phyloP scores from a whole-genome alignment of 2,329 filamentous ascomycete genomes.

The Waltergamsia citrina region DNA sequence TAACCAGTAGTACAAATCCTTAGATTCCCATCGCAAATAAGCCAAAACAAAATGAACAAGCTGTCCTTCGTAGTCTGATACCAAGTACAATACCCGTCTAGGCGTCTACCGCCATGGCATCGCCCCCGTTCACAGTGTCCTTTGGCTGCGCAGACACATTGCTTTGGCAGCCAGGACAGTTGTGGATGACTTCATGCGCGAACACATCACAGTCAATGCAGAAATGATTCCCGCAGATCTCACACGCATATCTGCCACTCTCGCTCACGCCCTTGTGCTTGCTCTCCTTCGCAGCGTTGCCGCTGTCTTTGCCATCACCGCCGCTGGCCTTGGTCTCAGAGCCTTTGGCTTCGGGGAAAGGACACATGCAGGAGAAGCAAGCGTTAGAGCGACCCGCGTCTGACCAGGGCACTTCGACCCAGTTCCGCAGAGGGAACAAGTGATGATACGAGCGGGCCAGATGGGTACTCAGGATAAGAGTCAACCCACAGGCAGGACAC shows the following conservation, averaged over 20 bases:
- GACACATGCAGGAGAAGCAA: slow-evolving; percentile 70
- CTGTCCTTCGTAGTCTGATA: too few species aligned
- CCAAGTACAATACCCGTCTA: too few species aligned
- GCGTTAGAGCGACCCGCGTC: slow-evolving; percentile 51
- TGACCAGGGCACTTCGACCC: slow-evolving; percentile 81
- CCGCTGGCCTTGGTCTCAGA: slow-evolving; percentile 14
- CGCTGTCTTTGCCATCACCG: slow-evolving; percentile 5
- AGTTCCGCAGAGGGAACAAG: slow-evolving; percentile 81
- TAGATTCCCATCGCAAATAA: too few species aligned
- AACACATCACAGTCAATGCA: slow-evolving; percentile 98
- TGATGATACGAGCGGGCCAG: slow-evolving; percentile 90
- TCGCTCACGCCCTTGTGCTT: slow-evolving; percentile 62
- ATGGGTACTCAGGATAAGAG: slow-evolving; percentile 89
- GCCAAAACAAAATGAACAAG: too few species aligned
- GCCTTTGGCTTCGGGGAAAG: slow-evolving; percentile 48
- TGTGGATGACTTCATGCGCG: slow-evolving; percentile 88
- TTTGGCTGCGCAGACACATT: slow-evolving; percentile 16
- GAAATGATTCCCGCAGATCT: slow-evolving; percentile 81
- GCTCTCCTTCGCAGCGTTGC: slow-evolving; percentile 13
- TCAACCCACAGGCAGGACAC: slow-evolving; percentile 85
- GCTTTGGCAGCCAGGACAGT: slow-evolving; percentile 82
- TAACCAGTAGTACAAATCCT: too few species aligned
- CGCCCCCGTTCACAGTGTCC: slow-evolving; percentile 18
- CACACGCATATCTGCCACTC: slow-evolving; percentile 80
- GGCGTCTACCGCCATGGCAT: slow-evolving; percentile 38